These are phyloP conservation scores for Rhododendron simsii DNA, from an alignment of 148 eudicot genomes.

Conservation along the genomic window DNA sequence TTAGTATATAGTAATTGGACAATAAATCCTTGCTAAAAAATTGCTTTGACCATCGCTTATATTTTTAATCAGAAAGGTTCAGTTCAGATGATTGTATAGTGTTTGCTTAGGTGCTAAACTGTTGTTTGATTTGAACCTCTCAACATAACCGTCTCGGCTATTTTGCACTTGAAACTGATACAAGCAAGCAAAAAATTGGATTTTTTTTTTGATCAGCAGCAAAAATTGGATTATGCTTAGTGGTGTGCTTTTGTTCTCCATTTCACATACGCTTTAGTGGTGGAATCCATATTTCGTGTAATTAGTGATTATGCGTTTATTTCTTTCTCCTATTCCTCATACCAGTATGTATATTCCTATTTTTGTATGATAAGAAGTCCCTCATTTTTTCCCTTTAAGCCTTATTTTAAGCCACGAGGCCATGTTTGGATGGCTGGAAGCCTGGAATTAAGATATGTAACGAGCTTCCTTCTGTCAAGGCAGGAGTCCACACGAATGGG, in stretches of 20 bases:
- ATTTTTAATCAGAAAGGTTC: background rate
- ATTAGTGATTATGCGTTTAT: background rate
- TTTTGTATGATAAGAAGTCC: background rate
- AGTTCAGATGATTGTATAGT: background rate
- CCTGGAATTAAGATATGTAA: background rate
- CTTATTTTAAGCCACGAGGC: background rate
- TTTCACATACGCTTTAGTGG: background rate
- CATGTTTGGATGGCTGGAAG: conserved; percentile 1
- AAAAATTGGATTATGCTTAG: background rate
- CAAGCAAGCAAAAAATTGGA: background rate
- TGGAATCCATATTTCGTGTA: background rate
- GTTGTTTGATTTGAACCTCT: background rate
- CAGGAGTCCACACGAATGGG: background rate
- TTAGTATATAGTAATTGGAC: background rate
- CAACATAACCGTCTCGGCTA: background rate
- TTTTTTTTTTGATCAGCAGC: too few species aligned
- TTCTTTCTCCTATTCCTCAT: background rate
- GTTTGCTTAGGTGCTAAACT: background rate
- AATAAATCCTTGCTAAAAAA: background rate
- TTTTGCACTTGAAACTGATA: background rate
- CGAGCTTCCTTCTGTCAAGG: background rate
- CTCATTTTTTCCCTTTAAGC: background rate
- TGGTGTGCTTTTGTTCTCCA: background rate
- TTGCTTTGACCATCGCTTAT: background rate
- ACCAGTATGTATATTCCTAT: background rate